Percentiles rank a stretch among this genome's conserved stretches.
Evolutionary conservation across 148 eudicot genomes (phyloP).

Genomic region (Drosera capensis): DNA sequence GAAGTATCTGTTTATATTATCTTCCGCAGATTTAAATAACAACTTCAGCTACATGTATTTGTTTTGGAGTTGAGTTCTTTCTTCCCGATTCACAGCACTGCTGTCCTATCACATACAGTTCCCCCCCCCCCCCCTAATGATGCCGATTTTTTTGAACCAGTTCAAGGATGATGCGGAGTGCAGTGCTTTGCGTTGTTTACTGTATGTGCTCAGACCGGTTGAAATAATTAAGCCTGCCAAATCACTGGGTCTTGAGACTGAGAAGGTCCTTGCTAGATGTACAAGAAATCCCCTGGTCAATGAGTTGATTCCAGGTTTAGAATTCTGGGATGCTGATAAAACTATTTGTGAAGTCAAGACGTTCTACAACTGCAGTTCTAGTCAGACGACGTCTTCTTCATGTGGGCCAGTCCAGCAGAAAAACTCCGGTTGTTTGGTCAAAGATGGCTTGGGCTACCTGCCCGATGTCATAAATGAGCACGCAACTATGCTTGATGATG

Average conservation of each 20-base stretch:
- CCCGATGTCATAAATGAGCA: conserved; percentile 52
- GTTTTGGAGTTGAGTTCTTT: too few relatives aligned
- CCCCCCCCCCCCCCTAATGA: conserved; percentile 4
- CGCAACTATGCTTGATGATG: conserved; percentile 32
- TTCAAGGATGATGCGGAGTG: conserved; percentile 80
- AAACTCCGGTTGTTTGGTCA: conserved; percentile 7
- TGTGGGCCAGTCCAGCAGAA: conserved; percentile 10
- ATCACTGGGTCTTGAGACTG: conserved; percentile 65
- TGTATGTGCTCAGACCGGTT: conserved; percentile 84
- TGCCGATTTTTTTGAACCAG: conserved; percentile 26
- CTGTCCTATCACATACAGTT: background rate
- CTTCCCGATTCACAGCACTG: background rate
- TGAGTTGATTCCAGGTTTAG: conserved; percentile 61
- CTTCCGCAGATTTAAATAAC: too few relatives aligned
- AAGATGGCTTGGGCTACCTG: conserved; percentile 24
- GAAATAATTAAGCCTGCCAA: conserved; percentile 86
- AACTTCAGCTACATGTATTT: too few relatives aligned
- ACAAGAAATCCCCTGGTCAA: conserved; percentile 78
- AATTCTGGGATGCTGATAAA: conserved; percentile 89
- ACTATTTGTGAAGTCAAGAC: conserved; percentile 49
- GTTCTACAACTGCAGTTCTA: conserved; percentile 30
- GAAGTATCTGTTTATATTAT: too few relatives aligned
- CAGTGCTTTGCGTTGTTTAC: conserved; percentile 62
- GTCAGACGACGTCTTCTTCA: conserved; percentile 16
- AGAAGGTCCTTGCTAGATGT: conserved; percentile 58